phyloP scores from a whole-genome alignment of 129 eudicot genomes.

The Sambucus nigra region DNA sequence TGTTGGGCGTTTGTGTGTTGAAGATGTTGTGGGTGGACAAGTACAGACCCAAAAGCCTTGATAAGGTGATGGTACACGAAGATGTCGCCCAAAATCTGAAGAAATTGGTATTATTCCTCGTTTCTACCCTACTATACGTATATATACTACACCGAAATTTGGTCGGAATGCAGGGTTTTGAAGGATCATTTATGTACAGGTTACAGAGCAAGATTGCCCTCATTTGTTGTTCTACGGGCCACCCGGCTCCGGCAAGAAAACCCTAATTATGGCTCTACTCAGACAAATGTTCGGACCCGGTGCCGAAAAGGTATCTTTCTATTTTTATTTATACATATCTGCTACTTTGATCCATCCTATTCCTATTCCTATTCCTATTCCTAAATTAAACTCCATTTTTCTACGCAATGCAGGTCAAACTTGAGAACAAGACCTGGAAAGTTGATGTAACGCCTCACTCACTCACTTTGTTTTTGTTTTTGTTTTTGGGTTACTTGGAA shows the following conservation, averaged over 20 bases:
- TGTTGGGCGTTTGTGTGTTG: too few species aligned
- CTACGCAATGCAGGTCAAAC: constrained; percentile 66
- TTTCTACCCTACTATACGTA: background rate
- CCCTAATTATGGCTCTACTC: constrained; percentile 97
- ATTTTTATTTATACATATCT: too few species aligned
- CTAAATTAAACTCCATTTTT: background rate
- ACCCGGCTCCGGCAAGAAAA: constrained; percentile 92
- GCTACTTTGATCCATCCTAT: too few species aligned
- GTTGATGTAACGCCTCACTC: constrained; percentile 92
- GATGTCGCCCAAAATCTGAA: constrained; percentile 86
- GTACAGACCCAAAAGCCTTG: constrained; percentile 90
- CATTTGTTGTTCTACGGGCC: constrained; percentile 91
- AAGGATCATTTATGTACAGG: constrained; percentile 25
- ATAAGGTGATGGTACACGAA: constrained; percentile 81
- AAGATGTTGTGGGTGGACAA: constrained; percentile 97
- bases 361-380: background rate
- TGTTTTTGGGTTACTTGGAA: too few species aligned
- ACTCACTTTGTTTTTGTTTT: too few species aligned
- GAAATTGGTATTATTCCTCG: constrained; percentile 50
- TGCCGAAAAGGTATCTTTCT: constrained; percentile 60
- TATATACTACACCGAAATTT: too few species aligned
- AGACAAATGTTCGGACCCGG: constrained; percentile 93
- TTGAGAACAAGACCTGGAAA: constrained; percentile 90
- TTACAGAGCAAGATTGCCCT: constrained; percentile 94
- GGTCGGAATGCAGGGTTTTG: constrained; percentile 14